Evolutionary conservation across 2,329 filamentous ascomycete genomes (phyloP), one percentile per base, ranked within the genome.

Genomic region (Fusarium concolor): DNA sequence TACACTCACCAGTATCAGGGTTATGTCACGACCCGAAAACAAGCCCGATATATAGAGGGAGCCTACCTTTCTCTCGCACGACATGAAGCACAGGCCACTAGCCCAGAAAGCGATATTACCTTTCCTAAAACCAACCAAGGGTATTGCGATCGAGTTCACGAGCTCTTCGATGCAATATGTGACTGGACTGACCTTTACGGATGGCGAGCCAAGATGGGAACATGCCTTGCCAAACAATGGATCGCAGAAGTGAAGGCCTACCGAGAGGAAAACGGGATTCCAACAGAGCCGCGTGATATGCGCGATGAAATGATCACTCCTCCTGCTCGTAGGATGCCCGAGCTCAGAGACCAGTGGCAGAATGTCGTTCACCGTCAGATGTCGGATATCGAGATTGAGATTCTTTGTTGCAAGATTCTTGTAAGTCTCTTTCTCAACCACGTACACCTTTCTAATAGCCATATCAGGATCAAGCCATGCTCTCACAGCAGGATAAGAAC

Each of bases 151-250:
- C 41, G 59, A 5, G 22, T 71, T 14, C 60, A 55, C 5, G 42
- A 70, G 8, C 54, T 68, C 3, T 74, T 72, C 15, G 68, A 68
- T 1, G 69, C 71, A 22, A 65, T 72, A 15, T 69, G 62, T 18
- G 71, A 73, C 51, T 67, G 62, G 60, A 58, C 69, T 6, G 50
- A 49, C 15, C n/a, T 22, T 1, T 22, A 43, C 5, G 69, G 65
- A n/a, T 73, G 71, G 71, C 57, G 70, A 3, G 61, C 55, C 10
- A 71, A 58, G 35, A 70, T 73, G 71, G 65, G 71, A 0, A 55
- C 56, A 11, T 38, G 46, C 1, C 46, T 49, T 9, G 45, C 55
- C 22, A 45, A 35, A 29, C 28, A 47, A 6, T 73, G 71, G 71
- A 33, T 62, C 0, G 51, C 41, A 1, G 60, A 72, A 8, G 39